phyloP scores from a whole-genome alignment of 2,329 filamentous ascomycete species.

The Pyrenophora graminea region DNA sequence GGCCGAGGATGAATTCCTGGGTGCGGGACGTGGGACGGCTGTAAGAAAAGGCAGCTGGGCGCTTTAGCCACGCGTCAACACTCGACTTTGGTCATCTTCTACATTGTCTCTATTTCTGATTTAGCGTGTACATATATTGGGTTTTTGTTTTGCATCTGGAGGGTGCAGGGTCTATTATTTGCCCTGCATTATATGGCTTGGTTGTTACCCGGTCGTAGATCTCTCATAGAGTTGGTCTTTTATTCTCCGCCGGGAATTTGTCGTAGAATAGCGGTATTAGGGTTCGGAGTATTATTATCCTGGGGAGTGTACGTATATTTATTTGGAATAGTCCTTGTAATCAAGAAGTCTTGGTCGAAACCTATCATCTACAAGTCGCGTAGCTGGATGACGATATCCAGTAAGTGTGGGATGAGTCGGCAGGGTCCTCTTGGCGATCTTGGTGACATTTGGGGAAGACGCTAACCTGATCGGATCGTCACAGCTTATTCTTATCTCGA shows the following conservation, averaged over 20 bases:
- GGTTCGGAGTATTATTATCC: background rate
- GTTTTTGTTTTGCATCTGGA: background rate
- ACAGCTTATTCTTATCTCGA: background rate
- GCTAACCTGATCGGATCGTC: background rate
- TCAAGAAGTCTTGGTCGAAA: background rate
- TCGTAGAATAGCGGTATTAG: background rate
- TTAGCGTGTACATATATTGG: too few relatives aligned
- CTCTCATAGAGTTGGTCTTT: background rate
- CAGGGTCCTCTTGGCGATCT: background rate
- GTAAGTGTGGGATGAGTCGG: too few relatives aligned
- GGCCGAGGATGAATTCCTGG: slow-evolving; percentile 33
- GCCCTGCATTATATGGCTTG: too few relatives aligned
- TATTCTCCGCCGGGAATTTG: background rate
- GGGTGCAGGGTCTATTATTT: too few relatives aligned
- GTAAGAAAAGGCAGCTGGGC: slow-evolving; percentile 57
- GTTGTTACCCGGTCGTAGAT: slow-evolving; percentile 6
- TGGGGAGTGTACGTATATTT: background rate
- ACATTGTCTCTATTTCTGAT: too few relatives aligned
- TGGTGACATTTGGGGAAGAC: background rate
- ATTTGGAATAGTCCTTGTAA: background rate
- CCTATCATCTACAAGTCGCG: background rate
- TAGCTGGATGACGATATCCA: background rate
- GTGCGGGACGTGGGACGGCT: slow-evolving; percentile 48
- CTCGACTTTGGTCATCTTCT: too few relatives aligned
- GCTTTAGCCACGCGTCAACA: slow-evolving; percentile 16